phyloP scores from a whole-genome alignment of 1,284 basidiomycete species.

The Vanrija pseudolonga region DNA sequence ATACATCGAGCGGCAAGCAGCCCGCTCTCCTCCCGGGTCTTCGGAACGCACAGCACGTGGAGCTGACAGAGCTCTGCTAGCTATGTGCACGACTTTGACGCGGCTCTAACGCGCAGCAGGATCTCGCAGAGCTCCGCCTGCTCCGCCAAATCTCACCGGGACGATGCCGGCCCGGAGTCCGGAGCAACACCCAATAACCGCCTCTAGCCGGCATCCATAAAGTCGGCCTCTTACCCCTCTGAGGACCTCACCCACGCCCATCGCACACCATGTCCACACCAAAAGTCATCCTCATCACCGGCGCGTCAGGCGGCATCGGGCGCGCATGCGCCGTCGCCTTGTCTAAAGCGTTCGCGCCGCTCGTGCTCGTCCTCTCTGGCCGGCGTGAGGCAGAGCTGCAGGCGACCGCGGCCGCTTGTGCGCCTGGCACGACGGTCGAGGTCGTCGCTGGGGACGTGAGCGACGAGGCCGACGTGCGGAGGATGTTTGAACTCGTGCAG shows the following conservation, averaged over 20 bases:
- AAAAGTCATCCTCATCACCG: constrained; percentile 44
- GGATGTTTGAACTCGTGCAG: constrained; percentile 58
- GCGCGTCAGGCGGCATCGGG: constrained; percentile 53
- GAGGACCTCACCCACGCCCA: not conserved
- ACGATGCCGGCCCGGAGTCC: no score
- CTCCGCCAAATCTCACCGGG: no score
- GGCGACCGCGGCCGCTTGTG: constrained; percentile 53
- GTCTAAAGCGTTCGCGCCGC: constrained; percentile 54
- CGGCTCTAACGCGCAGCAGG: no score
- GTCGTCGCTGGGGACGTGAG: constrained; percentile 59
- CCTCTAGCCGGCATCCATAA: not conserved
- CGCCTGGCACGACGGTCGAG: constrained; percentile 48
- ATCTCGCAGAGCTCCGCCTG: no score
- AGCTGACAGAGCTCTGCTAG: no score
- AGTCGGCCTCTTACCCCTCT: not conserved
- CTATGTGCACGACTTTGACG: no score
- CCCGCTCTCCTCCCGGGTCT: no score
- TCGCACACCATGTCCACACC: not conserved
- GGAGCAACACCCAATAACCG: not conserved
- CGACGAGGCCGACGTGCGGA: constrained; percentile 31
- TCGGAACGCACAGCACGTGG: no score
- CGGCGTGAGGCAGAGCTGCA: constrained; percentile 60
- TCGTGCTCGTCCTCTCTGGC: constrained; percentile 56
- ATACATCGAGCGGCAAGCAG: no score
- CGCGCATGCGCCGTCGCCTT: constrained; percentile 55